phyloP scores from a whole-genome alignment of 108 stramenopile genomes.

The Cyclotella choctawhatcheeana region DNA sequence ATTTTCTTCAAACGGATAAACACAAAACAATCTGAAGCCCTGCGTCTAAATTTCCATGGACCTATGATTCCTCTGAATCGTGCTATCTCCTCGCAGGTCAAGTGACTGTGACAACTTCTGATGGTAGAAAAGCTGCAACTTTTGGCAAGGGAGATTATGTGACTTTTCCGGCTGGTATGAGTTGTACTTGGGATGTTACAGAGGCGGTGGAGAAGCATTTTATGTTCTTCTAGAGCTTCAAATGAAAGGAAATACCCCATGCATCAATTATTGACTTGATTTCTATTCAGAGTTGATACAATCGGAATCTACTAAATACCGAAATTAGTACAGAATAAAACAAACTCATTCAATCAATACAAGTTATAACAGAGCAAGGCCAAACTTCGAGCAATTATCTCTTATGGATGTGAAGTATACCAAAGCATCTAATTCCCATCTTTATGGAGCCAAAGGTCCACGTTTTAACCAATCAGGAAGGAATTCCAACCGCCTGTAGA shows the following conservation, averaged over 20 bases:
- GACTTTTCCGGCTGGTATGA: constrained; percentile 82
- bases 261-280: too few species aligned
- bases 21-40: constrained; percentile 6
- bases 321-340: too few species aligned
- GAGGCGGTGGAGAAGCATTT: constrained; percentile 80
- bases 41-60: constrained; percentile 81
- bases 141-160: constrained; percentile 78
- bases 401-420: too few species aligned
- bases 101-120: constrained; percentile 77
- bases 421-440: too few species aligned
- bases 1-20: background rate
- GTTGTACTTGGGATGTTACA: constrained; percentile 80
- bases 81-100: constrained; percentile 71
- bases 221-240: constrained; percentile 67
- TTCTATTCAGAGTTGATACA: too few species aligned
- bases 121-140: constrained; percentile 64
- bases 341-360: too few species aligned
- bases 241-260: too few species aligned
- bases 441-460: too few species aligned
- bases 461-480: too few species aligned
- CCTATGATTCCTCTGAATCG: constrained; percentile 68
- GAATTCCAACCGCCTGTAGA: background rate
- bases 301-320: too few species aligned
- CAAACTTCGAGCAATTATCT: too few species aligned
- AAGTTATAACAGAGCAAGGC: too few species aligned